Base-by-base conservation (phyloP, 1,284 basidiomycete genomes). In the Ceratobasidium theobromae region DNA sequence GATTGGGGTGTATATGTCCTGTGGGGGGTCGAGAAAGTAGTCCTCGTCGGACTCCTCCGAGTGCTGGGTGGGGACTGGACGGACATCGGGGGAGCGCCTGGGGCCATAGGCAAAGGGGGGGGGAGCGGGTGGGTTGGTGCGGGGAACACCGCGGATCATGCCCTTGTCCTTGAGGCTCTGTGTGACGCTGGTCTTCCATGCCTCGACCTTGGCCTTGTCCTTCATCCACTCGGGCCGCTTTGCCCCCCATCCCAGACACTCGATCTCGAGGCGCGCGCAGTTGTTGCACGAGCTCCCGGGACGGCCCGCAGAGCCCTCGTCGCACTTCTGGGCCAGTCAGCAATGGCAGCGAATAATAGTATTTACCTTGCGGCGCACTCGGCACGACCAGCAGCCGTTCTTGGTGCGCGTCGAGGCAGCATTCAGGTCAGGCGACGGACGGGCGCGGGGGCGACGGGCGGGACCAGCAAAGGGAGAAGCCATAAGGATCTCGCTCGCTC, bases 191-290 rank as follows among this genome's bases (percentile, higher is more conserved):
- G 54, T 57, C 32, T 66, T 66, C 57, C 66, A 62, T 27, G 49
- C 51, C 28, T 66, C 65, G 30, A 67, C 68, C 40, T 60, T 48
- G 32, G 58, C 51, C 65, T 66, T 69, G 43, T 67, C 68, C 68
- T 69, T 43, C 57, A 60, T 60, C 57, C 57, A 49, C 5, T 60
- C 57, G 12, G 57, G 57, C 1, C 91, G 84, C 72, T 91, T 91
- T n/a, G 84, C 83, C 41, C 89, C 89, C 74, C 89, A 93, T 21
- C 91, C 91, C 49, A 93, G 83, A 71, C 91, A 93, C 70, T 93
- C 86, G n/a, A 93, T 81, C 33, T 86, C 82, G 27, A 93, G 84
- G 53, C 91, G 86, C 38, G 82, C 80, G 71, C 91, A 93, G 0
- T 89, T 91, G 72, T 82, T 79, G 77, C 91, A 93, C 11, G 80